Conservation (phyloP, 2,329 filamentous ascomycete genomes). For the Fonsecaea erecta region DNA sequence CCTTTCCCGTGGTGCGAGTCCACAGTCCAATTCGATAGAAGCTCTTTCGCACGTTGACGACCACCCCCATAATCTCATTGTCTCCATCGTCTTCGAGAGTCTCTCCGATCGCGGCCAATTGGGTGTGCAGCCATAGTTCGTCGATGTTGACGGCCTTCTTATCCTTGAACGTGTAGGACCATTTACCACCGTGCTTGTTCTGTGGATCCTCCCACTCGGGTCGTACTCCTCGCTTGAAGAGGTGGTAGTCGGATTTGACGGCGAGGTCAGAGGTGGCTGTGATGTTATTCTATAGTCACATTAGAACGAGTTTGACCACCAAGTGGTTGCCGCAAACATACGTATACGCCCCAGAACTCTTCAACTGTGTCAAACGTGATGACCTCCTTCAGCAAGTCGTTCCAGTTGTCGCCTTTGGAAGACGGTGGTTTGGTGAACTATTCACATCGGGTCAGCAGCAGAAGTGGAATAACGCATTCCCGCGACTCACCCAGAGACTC, state of each 20-base stretch:
- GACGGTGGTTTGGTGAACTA: conserved; percentile 39
- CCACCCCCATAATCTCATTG: conserved; percentile 95
- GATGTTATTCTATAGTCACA: conserved; percentile 83
- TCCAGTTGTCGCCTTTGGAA: conserved; percentile 91
- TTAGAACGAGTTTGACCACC: conserved; percentile 12
- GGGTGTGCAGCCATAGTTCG: conserved; percentile 93
- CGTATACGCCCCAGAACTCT: conserved; percentile 99
- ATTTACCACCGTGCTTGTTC: conserved; percentile 99
- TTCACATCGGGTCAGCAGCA: conserved; percentile 28
- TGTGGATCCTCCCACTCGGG: conserved; percentile 98
- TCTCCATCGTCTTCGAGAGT: conserved; percentile 92
- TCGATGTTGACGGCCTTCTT: conserved; percentile 92
- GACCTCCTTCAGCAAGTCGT: conserved; percentile 95
- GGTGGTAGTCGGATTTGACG: conserved; percentile 98
- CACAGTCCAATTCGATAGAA: conserved; percentile 98
- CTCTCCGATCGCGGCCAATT: conserved; percentile 96
- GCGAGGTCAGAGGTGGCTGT: conserved; percentile 92
- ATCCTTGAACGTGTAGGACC: conserved; percentile 98
- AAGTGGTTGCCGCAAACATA: conserved; percentile 57
- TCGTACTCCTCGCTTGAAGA: conserved; percentile 96
- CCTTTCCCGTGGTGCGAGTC: conserved; percentile 92
- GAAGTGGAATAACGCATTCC: background rate
- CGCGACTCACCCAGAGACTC: conserved; percentile 83
- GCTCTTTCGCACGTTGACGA: conserved; percentile 97
- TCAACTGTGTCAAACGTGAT: conserved; percentile 98